Base-by-base conservation (phyloP, 2,329 filamentous ascomycete genomes). In the Pseudocercospora vitis region DNA sequence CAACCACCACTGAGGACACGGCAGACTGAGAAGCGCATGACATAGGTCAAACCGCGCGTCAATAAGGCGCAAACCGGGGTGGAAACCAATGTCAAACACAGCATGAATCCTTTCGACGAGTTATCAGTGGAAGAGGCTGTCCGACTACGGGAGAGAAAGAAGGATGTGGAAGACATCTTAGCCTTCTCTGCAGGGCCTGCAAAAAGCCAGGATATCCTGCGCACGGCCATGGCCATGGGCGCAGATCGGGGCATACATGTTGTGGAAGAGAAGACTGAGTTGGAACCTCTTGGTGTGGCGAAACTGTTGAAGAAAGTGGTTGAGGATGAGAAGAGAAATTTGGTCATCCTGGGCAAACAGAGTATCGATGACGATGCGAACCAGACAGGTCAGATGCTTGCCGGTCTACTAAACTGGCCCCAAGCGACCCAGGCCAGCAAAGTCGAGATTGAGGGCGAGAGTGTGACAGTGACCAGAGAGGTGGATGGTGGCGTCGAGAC, bases 81-180 rank as follows among this genome's bases (percentile, higher is more conserved):
- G 75, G 92, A 96, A 76, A 96, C 89, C 51, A 81, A 86, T 61
- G 91, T 97, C 69, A 97, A 97, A 77, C 92, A 97, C 81, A 91
- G 87, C 71, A 92, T 99, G 84, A 99, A 97, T 81, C 94, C 94
- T 16, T 99, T 99, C 76, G 94, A 99, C 79, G 94, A 99, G 74
- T 88, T 99, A 68, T 95, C 91, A 37, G 85, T 99, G 73, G 94
- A 99, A 77, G 94, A 97, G 78, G 89, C 91, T 48, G 89, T 96
- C 48, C 90, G 89, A 33, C 87, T 99, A 70, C 91, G 94, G 73
- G 92, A 97, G 74, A 84, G 83, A 52, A 83, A 84, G 50, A 57
- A 61, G 37, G 65, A 67, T 9, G 91, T 99, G 58, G 86, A 91
- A 64, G 91, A 96, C 72, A 97, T 99, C 69, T 85, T 94, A 71